Evolutionary conservation across 768 basidiomycete genomes (phyloP).

Genomic region (Sarcodon sp.): DNA sequence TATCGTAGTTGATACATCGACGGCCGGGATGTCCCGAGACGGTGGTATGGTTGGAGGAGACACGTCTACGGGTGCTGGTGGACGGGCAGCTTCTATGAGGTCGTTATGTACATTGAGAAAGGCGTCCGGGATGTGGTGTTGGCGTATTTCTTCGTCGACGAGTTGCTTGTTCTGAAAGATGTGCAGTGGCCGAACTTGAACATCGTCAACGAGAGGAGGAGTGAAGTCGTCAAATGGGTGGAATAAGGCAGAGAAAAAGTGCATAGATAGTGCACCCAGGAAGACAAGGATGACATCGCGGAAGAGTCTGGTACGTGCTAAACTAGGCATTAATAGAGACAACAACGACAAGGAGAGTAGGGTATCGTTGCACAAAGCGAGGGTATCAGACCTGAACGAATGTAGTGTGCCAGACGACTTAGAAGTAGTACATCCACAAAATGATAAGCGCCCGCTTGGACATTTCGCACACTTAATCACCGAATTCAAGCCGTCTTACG

Average conservation of each 20-base stretch:
- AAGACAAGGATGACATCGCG: conserved; percentile 49
- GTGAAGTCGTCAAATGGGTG: neutral
- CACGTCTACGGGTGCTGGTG: neutral
- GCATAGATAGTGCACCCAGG: conserved; percentile 42
- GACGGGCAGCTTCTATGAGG: neutral
- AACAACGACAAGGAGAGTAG: too few relatives aligned
- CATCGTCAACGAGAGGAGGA: too few relatives aligned
- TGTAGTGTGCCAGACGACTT: too few relatives aligned
- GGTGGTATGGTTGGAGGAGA: neutral
- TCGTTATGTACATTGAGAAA: neutral
- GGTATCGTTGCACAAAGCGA: too few relatives aligned
- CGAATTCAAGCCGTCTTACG: too few relatives aligned
- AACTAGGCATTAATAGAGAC: neutral
- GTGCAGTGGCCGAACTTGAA: neutral
- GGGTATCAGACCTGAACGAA: too few relatives aligned
- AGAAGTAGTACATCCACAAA: too few relatives aligned
- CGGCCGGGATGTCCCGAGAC: neutral
- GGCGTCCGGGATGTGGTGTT: neutral
- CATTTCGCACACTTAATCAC: too few relatives aligned
- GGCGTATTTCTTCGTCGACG: neutral
- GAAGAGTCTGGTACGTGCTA: conserved; percentile 28
- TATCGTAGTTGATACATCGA: conserved; percentile 11
- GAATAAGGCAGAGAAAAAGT: conserved; percentile 33
- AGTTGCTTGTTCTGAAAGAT: neutral
- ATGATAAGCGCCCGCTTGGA: too few relatives aligned